Evolutionary conservation across 2,329 filamentous ascomycete species (phyloP), one percentile per base, ranked within the genome.

Genomic region (Cyphellophora europaea): DNA sequence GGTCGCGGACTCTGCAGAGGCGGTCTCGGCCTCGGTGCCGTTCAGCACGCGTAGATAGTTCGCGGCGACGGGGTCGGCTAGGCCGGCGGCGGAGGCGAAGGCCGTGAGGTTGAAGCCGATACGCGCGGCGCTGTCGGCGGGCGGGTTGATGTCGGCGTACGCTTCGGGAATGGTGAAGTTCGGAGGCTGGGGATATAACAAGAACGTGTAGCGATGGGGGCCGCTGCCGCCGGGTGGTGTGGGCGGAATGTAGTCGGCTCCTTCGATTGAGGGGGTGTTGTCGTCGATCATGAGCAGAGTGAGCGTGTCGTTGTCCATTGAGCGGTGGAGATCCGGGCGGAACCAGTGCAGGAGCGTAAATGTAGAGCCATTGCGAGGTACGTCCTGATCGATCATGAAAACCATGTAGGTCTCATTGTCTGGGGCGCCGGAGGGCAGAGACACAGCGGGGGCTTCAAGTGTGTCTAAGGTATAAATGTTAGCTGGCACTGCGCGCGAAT

Each of bases 11-110:
- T 13, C 13, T 13, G 29, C 17, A 17, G 29, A 14, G 3, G 29
- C 5, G 17, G 29, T 18, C 5, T 18, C 29, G 5, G 29, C 5
- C 11, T 18, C 29, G 29, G 29, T 31, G 27, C 36, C 25, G 33
- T 47, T 44, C 35, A 42, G 32, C 15, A 53, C 44, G 30, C 59
- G 56, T 30, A 65, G 58, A 44, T 55, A 66, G 38, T 59, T 63
- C 5, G 50, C 57, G 1, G 56, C 58, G 13, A 62, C 28, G 0
- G 56, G 51, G 1, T 41, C 34, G 4, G 35, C 41, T 8, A 65
- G 33, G 1, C 45, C 49, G 2, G 56, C 47, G 2, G 55, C 58
- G 1, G 39, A 30, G 3, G 56, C 46, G 41, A 65, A 65, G 15
- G 47, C 42, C 3, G 35, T 42, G 0, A 57, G 44, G 32, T 63